Conservation (phyloP, 1,284 basidiomycete genomes). For the Peniophora sp. region DNA sequence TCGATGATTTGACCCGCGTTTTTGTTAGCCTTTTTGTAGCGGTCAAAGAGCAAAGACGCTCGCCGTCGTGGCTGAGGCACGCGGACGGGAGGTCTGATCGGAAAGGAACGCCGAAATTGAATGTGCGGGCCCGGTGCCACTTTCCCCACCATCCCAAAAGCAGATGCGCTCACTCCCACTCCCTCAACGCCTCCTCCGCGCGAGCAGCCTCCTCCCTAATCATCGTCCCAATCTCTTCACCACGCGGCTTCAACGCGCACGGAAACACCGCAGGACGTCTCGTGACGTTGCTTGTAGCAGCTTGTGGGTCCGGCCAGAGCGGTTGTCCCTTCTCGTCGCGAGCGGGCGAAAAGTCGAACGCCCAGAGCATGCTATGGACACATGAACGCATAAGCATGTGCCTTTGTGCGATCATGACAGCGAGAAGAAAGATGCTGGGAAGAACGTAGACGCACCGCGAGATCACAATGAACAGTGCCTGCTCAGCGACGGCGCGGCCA, state of each 20-base stretch:
- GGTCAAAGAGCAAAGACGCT: too few relatives aligned
- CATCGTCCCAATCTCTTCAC: neutral
- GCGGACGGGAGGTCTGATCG: too few relatives aligned
- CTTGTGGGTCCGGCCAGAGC: conserved; percentile 1
- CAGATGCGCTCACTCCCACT: conserved; percentile 1
- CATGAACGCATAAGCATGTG: neutral
- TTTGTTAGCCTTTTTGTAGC: too few relatives aligned
- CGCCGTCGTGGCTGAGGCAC: too few relatives aligned
- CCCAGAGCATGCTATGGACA: conserved; percentile 1
- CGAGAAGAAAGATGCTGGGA: neutral
- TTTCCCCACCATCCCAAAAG: too few relatives aligned
- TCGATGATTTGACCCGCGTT: too few relatives aligned
- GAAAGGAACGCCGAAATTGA: too few relatives aligned
- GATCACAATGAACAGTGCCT: conserved; percentile 9
- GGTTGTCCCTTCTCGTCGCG: neutral
- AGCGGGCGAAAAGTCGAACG: conserved; percentile 1
- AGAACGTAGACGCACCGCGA: conserved; percentile 1
- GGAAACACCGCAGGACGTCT: conserved; percentile 1
- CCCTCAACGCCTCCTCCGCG: neutral
- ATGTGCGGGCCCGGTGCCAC: too few relatives aligned
- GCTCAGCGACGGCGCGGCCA: conserved; percentile 7
- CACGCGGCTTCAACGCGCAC: neutral
- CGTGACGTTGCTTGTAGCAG: conserved; percentile 1
- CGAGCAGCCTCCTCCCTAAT: neutral
- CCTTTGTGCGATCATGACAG: neutral